Conservation (phyloP, 2,329 filamentous ascomycete species). For the Keithomyces neogunnii region DNA sequence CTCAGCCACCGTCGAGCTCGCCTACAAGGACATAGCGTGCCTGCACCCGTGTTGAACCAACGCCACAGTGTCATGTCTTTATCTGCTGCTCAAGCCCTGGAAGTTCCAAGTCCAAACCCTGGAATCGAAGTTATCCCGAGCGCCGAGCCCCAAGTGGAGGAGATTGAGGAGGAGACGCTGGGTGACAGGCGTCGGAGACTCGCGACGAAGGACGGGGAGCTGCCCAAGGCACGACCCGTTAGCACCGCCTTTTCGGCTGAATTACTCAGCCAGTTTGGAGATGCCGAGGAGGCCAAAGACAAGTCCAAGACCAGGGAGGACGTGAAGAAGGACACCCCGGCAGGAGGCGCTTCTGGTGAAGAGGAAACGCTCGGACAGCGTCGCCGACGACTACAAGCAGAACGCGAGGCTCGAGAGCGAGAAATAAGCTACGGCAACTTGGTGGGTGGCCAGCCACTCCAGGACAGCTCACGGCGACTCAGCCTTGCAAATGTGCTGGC, state of each 20-base stretch:
- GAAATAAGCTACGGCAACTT: slow-evolving; percentile 36
- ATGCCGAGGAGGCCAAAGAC: slow-evolving; percentile 33
- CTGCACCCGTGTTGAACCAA: slow-evolving; percentile 28
- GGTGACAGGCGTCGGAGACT: slow-evolving; percentile 57
- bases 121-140: not conserved
- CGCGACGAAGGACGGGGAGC: slow-evolving; percentile 44
- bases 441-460: slow-evolving; percentile 13
- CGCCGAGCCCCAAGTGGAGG: slow-evolving; percentile 40
- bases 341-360: slow-evolving; percentile 26
- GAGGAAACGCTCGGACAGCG: slow-evolving; percentile 76
- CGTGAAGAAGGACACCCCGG: slow-evolving; percentile 23
- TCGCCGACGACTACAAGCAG: slow-evolving; percentile 62
- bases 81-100: slow-evolving; percentile 13
- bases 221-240: slow-evolving; percentile 49
- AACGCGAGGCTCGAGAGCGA: slow-evolving; percentile 53
- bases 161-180: slow-evolving; percentile 56
- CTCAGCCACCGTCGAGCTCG: slow-evolving; percentile 69
- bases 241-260: slow-evolving; percentile 61
- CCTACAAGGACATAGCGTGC: slow-evolving; percentile 54
- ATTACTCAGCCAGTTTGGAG: slow-evolving; percentile 56
- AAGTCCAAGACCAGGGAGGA: slow-evolving; percentile 9
- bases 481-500: slow-evolving; percentile 53
- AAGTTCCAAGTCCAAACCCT: slow-evolving; percentile 1
- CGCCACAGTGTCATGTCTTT: slow-evolving; percentile 38
- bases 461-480: slow-evolving; percentile 21